These are phyloP conservation scores for Zygnema cylindricum DNA, from an alignment of 139 green algal genomes.

Conservation along the genomic window DNA sequence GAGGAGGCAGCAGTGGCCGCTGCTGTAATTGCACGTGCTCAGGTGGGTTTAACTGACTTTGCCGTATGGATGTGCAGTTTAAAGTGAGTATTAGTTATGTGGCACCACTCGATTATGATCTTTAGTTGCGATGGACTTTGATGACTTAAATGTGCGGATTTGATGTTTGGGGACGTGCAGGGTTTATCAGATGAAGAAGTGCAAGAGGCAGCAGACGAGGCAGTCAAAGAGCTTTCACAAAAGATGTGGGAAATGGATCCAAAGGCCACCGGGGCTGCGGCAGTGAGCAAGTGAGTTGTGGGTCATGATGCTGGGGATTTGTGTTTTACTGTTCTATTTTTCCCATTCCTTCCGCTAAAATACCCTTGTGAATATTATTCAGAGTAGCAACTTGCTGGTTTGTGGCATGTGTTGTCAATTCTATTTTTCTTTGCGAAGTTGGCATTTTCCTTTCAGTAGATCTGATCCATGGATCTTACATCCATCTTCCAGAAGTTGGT, in stretches of 20 bases:
- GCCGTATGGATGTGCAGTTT: not conserved
- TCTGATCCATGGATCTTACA: too few species aligned
- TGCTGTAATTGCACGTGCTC: not conserved
- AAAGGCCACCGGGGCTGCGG: slow-evolving; percentile 6
- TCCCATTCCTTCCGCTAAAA: too few species aligned
- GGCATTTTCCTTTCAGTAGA: too few species aligned
- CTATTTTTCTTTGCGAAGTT: too few species aligned
- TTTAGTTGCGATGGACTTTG: too few species aligned
- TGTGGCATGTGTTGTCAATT: too few species aligned
- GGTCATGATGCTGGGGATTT: too few species aligned
- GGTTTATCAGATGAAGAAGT: slow-evolving; percentile 71
- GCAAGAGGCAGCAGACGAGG: slow-evolving; percentile 64
- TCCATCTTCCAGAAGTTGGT: too few species aligned
- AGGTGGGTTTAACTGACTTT: slow-evolving; percentile 24
- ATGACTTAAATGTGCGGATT: not conserved
- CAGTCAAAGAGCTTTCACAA: slow-evolving; percentile 67
- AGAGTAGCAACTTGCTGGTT: too few species aligned
- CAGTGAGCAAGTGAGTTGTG: slow-evolving; percentile 49
- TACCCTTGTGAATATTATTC: too few species aligned
- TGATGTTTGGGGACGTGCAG: slow-evolving; percentile 4
- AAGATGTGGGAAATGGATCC: slow-evolving; percentile 55
- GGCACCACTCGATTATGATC: too few species aligned
- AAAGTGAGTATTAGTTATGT: not conserved
- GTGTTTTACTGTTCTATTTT: too few species aligned
- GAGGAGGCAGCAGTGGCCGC: slow-evolving; percentile 62